phyloP scores from a whole-genome alignment of 73 alveolate genomes.

The Paramecium biaurelia region DNA sequence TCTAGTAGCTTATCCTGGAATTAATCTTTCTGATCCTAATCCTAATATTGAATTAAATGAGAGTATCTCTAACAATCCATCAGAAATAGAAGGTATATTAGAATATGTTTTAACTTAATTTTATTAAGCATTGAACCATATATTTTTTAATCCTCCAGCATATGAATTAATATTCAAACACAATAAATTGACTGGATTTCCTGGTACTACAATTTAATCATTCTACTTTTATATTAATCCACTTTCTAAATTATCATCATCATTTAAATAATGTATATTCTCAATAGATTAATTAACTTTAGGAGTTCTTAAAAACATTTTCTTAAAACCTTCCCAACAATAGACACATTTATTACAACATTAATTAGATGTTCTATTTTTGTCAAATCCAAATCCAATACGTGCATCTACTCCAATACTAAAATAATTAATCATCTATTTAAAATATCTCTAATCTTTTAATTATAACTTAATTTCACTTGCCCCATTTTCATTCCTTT shows the following conservation, averaged over 20 bases:
- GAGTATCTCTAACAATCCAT: constrained; percentile 77
- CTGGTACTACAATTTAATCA: constrained; percentile 77
- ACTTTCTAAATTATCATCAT: neutral
- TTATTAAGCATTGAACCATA: constrained; percentile 75
- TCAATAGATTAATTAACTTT: constrained; percentile 44
- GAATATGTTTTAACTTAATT: neutral
- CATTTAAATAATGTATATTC: constrained; percentile 44
- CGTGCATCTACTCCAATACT: constrained; percentile 95
- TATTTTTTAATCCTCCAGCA: constrained; percentile 86
- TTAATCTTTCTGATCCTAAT: constrained; percentile 58
- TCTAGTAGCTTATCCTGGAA: constrained; percentile 69
- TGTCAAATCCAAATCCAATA: constrained; percentile 90
- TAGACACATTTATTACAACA: constrained; percentile 80
- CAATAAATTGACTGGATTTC: constrained; percentile 43
- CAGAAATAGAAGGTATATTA: constrained; percentile 59
- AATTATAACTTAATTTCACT: neutral
- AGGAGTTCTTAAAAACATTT: constrained; percentile 67
- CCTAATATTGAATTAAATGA: constrained; percentile 60
- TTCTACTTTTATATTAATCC: constrained; percentile 42
- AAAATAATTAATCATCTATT: constrained; percentile 75
- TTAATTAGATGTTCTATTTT: constrained; percentile 75
- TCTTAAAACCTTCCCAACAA: constrained; percentile 94
- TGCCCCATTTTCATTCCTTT: neutral
- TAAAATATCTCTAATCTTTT: neutral
- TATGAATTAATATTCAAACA: constrained; percentile 79